A percentile compares a stretch with the other conserved stretches of the same genome.
Evolutionary conservation across 1,139 yeast species (phyloP).

Genomic region (Hemisphaericaspora xylofermentans): DNA sequence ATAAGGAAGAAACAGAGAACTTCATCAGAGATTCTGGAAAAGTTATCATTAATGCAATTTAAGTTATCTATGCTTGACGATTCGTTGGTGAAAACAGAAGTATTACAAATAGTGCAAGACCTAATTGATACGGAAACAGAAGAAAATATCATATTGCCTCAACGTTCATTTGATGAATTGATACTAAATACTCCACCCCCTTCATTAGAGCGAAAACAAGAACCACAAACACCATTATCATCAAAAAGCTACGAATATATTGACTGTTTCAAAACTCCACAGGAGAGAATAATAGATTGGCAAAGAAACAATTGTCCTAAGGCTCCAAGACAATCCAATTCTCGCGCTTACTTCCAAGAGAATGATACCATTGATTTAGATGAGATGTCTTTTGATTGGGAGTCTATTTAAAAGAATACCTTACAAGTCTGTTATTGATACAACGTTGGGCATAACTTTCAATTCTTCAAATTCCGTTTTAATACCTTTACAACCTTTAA

Average conservation of each 20-base stretch:
- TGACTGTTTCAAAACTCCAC: conserved; percentile 10
- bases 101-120: conserved; percentile 9
- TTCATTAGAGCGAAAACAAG: conserved; percentile 3
- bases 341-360: background rate
- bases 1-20: conserved; percentile 1
- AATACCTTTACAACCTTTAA: background rate
- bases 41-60: conserved; percentile 9
- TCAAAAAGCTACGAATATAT: background rate
- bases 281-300: conserved; percentile 8
- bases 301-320: conserved; percentile 5
- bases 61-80: conserved; percentile 8
- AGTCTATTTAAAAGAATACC: background rate
- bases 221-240: conserved; percentile 2
- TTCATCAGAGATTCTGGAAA: conserved; percentile 2
- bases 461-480: background rate
- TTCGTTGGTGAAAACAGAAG: conserved; percentile 6
- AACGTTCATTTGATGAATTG: conserved; percentile 10
- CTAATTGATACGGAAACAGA: conserved; percentile 4
- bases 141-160: conserved; percentile 5
- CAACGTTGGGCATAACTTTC: background rate
- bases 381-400: conserved; percentile 2
- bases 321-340: conserved; percentile 6
- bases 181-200: conserved; percentile 8
- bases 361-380: conserved; percentile 1
- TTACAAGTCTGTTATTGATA: too few relatives aligned